Base-by-base conservation (phyloP, 306 rosid species). In the Pueraria montana region DNA sequence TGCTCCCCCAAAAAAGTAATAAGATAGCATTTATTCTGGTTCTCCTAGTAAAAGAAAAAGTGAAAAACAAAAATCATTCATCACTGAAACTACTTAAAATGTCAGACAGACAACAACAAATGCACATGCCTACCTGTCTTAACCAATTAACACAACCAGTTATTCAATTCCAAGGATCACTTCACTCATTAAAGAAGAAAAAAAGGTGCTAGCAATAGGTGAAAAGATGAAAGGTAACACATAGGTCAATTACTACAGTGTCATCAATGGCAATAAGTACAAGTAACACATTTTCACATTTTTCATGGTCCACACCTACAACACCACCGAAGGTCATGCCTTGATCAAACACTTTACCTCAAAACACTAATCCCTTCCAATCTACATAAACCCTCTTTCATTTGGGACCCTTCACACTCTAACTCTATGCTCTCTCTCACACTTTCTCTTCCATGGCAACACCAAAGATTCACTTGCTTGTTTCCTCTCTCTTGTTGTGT, bases 241-340 rank as follows among this genome's bases (percentile, higher is more conserved):
- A 30, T 48, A 3, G 32, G 52, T 53, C 81, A 65, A 79, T 66
- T 68, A 73, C 67, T 58, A 72, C 27, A 27, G 52, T 80, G 72
- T 58, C 81, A 65, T 55, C 45, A 77, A 64, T 32, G 61, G 74
- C 80, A 74, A 65, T 81, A 66, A 82, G 82, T 72, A 86, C 59
- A 79, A 68, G 62, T 34, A 45, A 64, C 61, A 76, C 45, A 34
- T 34, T 16, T 6, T 3, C 61, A 76, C 46, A 38, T 36, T 16
- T 1, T 6, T 2, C 13, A 78, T 79, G 93, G 89, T 84, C 78
- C 83, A 80, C 71, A 40, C 56, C 27, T 65, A 83, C 83, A 82
- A 23, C 75, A 73, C 42, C 48, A 82, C 90, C 94, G 92, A 50
- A 83, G 88, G 65, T 90, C 92, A 89, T 89, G 97, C 91, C 91